Evolutionary conservation across 805 yeast species (phyloP), one percentile per base, ranked within the genome.

Genomic region (Candida xyloterini): DNA sequence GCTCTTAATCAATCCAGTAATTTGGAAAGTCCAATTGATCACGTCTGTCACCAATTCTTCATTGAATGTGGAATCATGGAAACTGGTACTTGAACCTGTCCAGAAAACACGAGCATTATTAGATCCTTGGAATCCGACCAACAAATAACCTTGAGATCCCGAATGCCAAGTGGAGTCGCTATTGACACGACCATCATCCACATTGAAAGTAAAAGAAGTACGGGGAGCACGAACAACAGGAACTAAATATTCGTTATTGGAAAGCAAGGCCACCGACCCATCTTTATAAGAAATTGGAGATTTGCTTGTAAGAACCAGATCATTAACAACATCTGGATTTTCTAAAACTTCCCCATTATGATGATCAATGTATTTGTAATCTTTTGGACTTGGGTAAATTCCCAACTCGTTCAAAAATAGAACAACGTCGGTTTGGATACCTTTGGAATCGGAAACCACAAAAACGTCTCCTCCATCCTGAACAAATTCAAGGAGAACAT

Each of bases 361-460:
- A 60, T 84, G 81, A 60, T 89, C 95, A 7, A 71, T 60, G 30
- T 83, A 65, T 38, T 67, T 60, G 59, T 76, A 79, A 35, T 78
- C 81, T 56, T 78, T 84, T 43, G 96, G 95, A 34, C 93, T 75
- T 42, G 96, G 85, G 53, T 70, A 76, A 36, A 93, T 80, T 23
- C 96, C 99, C 48, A 90, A 64, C 58, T 90, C 88, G 53, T 79
- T 77, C 48, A 87, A 73, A 53, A 84, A 81, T 3, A 74, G 66
- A 44, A 87, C 77, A 24, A 84, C 63, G 14, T 81, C 75, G 18
- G 84, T 86, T 27, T 82, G 77, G 11, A 71, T 55, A 13, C 74
- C 76, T 7, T 52, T 47, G 15, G 81, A 74, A 27, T 73, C 63
- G 0, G 83, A 73, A 10, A 87, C 67, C 10, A 81, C 75, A 13